phyloP scores from a whole-genome alignment of 192 early-diverging fungal species.

The Chytriomyces confervae region DNA sequence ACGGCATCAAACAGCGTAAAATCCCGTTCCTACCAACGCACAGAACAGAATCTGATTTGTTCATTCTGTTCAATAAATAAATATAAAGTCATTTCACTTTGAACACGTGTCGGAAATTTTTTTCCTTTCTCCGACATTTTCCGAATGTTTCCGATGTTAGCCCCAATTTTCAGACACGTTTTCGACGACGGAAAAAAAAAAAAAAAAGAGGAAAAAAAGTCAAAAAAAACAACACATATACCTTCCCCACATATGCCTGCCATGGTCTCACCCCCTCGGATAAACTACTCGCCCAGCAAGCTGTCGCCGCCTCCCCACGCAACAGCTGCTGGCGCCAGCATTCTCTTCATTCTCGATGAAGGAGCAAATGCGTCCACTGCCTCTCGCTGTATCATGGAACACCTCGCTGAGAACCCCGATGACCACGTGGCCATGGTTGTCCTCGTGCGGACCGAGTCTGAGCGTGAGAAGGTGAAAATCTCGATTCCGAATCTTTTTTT shows the following conservation, averaged over 20 bases:
- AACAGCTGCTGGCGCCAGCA: not conserved
- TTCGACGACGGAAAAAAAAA: too few relatives aligned
- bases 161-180: too few relatives aligned
- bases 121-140: too few relatives aligned
- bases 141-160: too few relatives aligned
- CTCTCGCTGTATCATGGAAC: not conserved
- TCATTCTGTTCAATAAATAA: too few relatives aligned
- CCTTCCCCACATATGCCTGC: not conserved
- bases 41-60: too few relatives aligned
- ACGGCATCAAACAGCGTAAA: too few relatives aligned
- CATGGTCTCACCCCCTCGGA: not conserved
- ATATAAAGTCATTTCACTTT: too few relatives aligned
- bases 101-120: too few relatives aligned
- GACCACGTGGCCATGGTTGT: conserved; percentile 13
- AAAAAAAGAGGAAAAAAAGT: not conserved
- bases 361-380: not conserved
- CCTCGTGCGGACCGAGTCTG: conserved; percentile 1
- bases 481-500: not conserved
- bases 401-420: not conserved
- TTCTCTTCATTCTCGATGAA: conserved; percentile 13
- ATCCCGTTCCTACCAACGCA: too few relatives aligned
- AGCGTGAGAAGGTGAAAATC: conserved; percentile 4
- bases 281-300: not conserved
- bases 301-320: not conserved
- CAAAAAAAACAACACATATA: not conserved